phyloP scores from a whole-genome alignment of 371 early-diverging fungal species.

The Gilbertella persicaria region DNA sequence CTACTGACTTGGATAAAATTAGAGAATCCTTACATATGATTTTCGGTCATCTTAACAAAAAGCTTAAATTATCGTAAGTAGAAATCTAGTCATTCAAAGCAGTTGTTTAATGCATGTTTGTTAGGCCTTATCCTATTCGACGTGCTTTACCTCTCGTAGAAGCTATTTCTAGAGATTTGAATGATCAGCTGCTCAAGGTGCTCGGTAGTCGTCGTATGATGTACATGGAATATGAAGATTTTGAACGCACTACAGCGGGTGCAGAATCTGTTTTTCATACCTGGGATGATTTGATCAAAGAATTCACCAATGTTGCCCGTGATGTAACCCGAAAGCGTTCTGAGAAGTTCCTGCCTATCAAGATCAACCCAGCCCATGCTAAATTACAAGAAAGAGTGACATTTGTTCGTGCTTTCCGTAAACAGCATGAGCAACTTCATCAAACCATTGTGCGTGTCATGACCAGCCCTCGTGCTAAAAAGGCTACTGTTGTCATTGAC shows the following conservation, averaged over 20 bases:
- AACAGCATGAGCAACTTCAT: slow-evolving; percentile 95
- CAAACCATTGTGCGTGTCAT: slow-evolving; percentile 94
- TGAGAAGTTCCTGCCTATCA: slow-evolving; percentile 95
- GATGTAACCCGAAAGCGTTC: slow-evolving; percentile 91
- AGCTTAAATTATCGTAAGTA: slow-evolving; percentile 85
- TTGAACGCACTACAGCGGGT: slow-evolving; percentile 81
- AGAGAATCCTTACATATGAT: slow-evolving; percentile 79
- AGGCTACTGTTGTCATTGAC: slow-evolving; percentile 52
- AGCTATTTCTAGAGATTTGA: slow-evolving; percentile 93
- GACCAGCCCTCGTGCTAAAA: slow-evolving; percentile 66
- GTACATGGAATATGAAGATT: slow-evolving; percentile 88
- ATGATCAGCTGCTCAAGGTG: slow-evolving; percentile 88
- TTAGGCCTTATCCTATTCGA: slow-evolving; percentile 90
- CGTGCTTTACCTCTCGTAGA: slow-evolving; percentile 93
- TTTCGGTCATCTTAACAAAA: slow-evolving; percentile 96
- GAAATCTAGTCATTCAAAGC: neutral
- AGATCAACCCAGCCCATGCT: slow-evolving; percentile 89
- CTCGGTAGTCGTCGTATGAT: slow-evolving; percentile 89
- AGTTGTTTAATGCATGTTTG: neutral
- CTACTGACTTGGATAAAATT: slow-evolving; percentile 89
- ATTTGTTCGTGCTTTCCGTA: slow-evolving; percentile 90
- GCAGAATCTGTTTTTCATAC: slow-evolving; percentile 88
- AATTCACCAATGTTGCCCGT: slow-evolving; percentile 93
- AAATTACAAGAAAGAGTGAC: slow-evolving; percentile 92
- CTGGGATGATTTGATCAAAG: slow-evolving; percentile 96